Evolutionary conservation across 2,329 filamentous ascomycete genomes (phyloP).

Genomic region (Malbranchea zuffiana): DNA sequence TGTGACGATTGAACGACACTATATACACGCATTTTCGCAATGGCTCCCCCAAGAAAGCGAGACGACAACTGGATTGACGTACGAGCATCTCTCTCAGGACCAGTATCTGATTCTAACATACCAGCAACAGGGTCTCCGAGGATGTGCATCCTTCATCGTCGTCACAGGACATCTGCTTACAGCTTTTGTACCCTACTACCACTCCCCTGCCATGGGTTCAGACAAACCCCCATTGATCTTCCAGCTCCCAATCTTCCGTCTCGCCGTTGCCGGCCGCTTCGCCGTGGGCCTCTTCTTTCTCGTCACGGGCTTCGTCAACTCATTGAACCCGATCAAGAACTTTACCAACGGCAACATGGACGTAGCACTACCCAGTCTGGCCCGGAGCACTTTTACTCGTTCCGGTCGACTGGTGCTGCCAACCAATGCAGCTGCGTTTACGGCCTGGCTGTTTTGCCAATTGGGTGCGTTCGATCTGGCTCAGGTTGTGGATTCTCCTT

Average conservation of each 20-base stretch:
- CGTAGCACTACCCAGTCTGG: conserved; percentile 16
- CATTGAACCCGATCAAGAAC: conserved; percentile 18
- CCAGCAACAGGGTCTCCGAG: conserved; percentile 29
- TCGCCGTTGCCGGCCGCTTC: conserved; percentile 17
- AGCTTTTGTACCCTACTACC: conserved; percentile 31
- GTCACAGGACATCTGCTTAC: conserved; percentile 34
- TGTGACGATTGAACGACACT: not conserved
- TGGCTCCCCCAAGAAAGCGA: conserved; percentile 10
- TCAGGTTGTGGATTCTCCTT: conserved; percentile 16
- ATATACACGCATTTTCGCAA: not conserved
- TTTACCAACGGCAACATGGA: conserved; percentile 15
- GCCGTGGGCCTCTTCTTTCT: conserved; percentile 23
- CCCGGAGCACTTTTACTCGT: conserved; percentile 16
- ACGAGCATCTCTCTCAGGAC: conserved; percentile 4
- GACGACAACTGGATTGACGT: conserved; percentile 20
- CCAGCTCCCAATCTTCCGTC: conserved; percentile 21
- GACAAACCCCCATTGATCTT: conserved; percentile 16
- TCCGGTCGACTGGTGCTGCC: conserved; percentile 18
- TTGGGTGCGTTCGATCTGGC: conserved; percentile 18
- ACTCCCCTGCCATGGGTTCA: conserved; percentile 23
- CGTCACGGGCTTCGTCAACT: conserved; percentile 23
- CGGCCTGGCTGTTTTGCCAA: conserved; percentile 19
- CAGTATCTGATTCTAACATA: not conserved
- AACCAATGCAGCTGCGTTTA: conserved; percentile 16
- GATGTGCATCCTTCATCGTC: conserved; percentile 34